phyloP scores from a whole-genome alignment of 176 grass and related monocot genomes.

The Musa itinerans region DNA sequence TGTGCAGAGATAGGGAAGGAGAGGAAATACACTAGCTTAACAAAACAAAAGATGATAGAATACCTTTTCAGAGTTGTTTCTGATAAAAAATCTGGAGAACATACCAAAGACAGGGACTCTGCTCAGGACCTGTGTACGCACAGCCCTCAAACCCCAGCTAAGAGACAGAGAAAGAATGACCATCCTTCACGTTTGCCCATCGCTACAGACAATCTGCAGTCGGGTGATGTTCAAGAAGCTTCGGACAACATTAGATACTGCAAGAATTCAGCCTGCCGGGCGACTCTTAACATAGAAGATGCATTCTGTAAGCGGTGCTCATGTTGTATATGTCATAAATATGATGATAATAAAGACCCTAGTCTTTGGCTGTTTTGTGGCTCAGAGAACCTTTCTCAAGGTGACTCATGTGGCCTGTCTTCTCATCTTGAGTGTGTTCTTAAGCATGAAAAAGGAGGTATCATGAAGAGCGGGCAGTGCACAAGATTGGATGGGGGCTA shows the following conservation, averaged over 20 bases:
- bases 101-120: conserved; percentile 46
- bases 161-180: conserved; percentile 75
- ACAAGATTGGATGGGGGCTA: conserved; percentile 76
- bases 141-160: conserved; percentile 49
- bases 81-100: conserved; percentile 47
- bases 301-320: conserved; percentile 92
- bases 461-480: conserved; percentile 37
- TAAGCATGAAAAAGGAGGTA: conserved; percentile 73
- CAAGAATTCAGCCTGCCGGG: conserved; percentile 79
- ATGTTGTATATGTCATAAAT: conserved; percentile 83
- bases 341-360: conserved; percentile 96
- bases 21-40: conserved; percentile 89
- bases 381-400: conserved; percentile 47
- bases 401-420: conserved; percentile 71
- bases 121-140: conserved; percentile 31
- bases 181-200: conserved; percentile 49
- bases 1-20: conserved; percentile 93
- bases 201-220: conserved; percentile 28
- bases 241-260: conserved; percentile 41
- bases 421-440: conserved; percentile 93
- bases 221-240: conserved; percentile 33
- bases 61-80: conserved; percentile 82
- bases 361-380: conserved; percentile 81
- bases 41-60: conserved; percentile 89
- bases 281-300: conserved; percentile 52